phyloP scores from a whole-genome alignment of 345 rosid species.

The Eutrema heterophyllum region DNA sequence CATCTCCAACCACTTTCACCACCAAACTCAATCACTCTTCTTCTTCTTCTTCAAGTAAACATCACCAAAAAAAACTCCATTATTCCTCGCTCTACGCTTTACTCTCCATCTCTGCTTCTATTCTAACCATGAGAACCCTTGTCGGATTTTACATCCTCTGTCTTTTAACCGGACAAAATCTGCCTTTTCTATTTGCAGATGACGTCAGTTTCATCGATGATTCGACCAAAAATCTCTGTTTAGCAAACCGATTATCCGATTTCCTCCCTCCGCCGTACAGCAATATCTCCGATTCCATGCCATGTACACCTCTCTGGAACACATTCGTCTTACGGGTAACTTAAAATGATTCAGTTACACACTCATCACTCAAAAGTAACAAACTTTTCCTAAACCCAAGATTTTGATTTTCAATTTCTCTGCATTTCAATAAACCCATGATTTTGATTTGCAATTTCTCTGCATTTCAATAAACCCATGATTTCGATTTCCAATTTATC shows the following conservation, averaged over 20 bases:
- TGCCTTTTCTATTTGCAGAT: constrained; percentile 21
- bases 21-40: constrained; percentile 37
- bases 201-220: background rate
- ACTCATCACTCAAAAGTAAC: background rate
- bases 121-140: constrained; percentile 18
- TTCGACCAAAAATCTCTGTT: constrained; percentile 43
- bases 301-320: constrained; percentile 77
- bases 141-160: constrained; percentile 32
- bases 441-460: too few species aligned
- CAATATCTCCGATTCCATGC: constrained; percentile 48
- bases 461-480: background rate
- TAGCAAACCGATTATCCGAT: constrained; percentile 36
- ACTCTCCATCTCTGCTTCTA: background rate
- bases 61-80: constrained; percentile 40
- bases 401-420: background rate
- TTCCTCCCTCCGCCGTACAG: constrained; percentile 81
- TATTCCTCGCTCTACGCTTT: constrained; percentile 15
- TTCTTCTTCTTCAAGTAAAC: constrained; percentile 43
- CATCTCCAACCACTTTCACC: constrained; percentile 45
- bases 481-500: too few species aligned
- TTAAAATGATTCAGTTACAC: background rate
- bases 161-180: constrained; percentile 23
- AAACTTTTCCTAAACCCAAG: background rate
- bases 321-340: constrained; percentile 72
- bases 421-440: background rate